phyloP scores from a whole-genome alignment of 2,329 filamentous ascomycete species.

The Aspergillus alliaceus region DNA sequence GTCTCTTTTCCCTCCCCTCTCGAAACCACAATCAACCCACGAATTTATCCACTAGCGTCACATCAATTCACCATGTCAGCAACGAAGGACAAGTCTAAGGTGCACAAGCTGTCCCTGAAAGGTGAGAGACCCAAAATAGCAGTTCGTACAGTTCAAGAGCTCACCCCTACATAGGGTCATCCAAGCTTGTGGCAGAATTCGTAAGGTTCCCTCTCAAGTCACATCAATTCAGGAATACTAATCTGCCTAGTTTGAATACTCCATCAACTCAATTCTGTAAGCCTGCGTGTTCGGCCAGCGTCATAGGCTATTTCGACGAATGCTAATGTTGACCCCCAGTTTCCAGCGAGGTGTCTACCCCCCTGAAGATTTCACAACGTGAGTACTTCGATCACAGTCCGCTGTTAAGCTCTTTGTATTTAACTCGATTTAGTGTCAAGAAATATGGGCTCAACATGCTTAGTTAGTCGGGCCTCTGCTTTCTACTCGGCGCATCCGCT shows the following conservation, averaged over 20 bases:
- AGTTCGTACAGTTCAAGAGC: conserved; percentile 11
- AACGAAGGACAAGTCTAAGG: conserved; percentile 73
- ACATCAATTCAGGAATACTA: conserved; percentile 6
- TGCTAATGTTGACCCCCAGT: conserved; percentile 45
- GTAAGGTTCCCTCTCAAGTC: conserved; percentile 55
- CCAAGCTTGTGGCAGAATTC: conserved; percentile 92
- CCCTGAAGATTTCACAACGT: conserved; percentile 94
- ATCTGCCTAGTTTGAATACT: conserved; percentile 77
- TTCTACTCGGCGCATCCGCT: conserved; percentile 8
- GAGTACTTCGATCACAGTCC: conserved; percentile 32
- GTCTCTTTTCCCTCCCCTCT: conserved; percentile 7
- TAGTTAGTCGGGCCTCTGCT: conserved; percentile 47
- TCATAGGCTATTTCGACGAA: conserved; percentile 17
- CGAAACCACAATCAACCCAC: not conserved
- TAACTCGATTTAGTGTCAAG: conserved; percentile 64
- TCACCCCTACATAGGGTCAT: conserved; percentile 56
- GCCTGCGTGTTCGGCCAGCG: conserved; percentile 22
- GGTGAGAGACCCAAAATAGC: conserved; percentile 25
- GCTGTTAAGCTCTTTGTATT: not conserved
- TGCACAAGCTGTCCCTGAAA: conserved; percentile 80
- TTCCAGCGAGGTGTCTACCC: conserved; percentile 85
- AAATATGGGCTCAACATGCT: conserved; percentile 99
- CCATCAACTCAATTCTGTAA: conserved; percentile 93
- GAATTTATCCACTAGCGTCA: not conserved
- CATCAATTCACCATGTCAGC: conserved; percentile 39